A percentile compares a stretch with the other conserved stretches of the same genome.
Conservation (phyloP, 2,329 filamentous ascomycete genomes). For the Colletotrichum plurivorum region DNA sequence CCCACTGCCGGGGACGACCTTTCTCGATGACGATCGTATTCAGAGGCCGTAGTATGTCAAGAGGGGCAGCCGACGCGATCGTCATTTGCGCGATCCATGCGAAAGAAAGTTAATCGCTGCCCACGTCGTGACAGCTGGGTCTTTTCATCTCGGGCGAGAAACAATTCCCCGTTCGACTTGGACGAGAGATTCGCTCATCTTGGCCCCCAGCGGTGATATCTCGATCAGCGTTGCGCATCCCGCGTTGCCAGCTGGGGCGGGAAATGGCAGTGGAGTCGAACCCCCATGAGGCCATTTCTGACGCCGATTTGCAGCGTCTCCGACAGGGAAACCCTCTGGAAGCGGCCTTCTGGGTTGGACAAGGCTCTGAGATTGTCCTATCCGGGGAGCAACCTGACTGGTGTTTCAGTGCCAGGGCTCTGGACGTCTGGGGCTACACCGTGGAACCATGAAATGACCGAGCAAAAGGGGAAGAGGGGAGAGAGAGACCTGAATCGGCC, state of each 20-base stretch:
- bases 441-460: slow-evolving; percentile 35
- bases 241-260: neutral
- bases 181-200: slow-evolving; percentile 1
- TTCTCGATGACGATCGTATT: slow-evolving; percentile 13
- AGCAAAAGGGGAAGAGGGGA: slow-evolving; percentile 11
- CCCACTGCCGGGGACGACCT: neutral
- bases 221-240: slow-evolving; percentile 9
- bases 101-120: slow-evolving; percentile 19
- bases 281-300: slow-evolving; percentile 35
- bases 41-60: neutral
- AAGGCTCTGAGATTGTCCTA: slow-evolving; percentile 17
- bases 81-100: slow-evolving; percentile 17
- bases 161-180: neutral
- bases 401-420: slow-evolving; percentile 16
- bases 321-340: slow-evolving; percentile 24
- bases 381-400: slow-evolving; percentile 17
- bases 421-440: slow-evolving; percentile 11
- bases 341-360: slow-evolving; percentile 7
- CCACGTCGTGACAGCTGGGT: slow-evolving; percentile 24
- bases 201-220: slow-evolving; percentile 10
- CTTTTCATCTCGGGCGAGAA: slow-evolving; percentile 28
- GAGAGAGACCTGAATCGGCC: slow-evolving; percentile 26
- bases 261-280: slow-evolving; percentile 34
- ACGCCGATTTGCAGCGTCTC: slow-evolving; percentile 18
- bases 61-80: slow-evolving; percentile 13